Conservation (phyloP, 1,139 yeast species). For the Yamadazyma friedrichii region DNA sequence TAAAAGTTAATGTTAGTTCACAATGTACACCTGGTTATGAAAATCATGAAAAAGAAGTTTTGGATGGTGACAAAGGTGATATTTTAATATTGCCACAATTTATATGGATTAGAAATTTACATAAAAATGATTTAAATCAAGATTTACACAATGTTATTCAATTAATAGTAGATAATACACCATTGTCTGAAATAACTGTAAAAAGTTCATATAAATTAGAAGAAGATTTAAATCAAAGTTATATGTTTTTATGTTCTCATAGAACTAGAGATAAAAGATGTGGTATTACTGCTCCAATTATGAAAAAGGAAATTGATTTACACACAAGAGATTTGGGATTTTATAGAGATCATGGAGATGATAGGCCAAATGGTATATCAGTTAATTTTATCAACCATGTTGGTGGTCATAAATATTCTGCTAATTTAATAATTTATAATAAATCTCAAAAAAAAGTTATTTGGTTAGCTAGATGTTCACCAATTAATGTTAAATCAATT, state of each 20-base stretch:
- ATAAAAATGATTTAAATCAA: conserved; percentile 38
- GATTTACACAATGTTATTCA: conserved; percentile 4
- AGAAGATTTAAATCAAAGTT: conserved; percentile 47
- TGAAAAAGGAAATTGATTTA: conserved; percentile 77
- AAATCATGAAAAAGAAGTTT: conserved; percentile 36
- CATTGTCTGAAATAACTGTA: not conserved
- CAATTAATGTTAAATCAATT: conserved; percentile 70
- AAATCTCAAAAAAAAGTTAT: conserved; percentile 67
- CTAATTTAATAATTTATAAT: conserved; percentile 77
- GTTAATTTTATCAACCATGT: conserved; percentile 78
- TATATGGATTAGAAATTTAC: conserved; percentile 61
- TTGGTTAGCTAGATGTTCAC: conserved; percentile 87
- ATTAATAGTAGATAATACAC: conserved; percentile 2
- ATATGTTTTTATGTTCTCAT: conserved; percentile 83
- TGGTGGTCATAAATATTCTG: conserved; percentile 94
- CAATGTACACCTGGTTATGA: conserved; percentile 38
- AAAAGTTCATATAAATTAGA: not conserved
- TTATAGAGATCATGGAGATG: conserved; percentile 72
- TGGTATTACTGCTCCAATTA: conserved; percentile 91
- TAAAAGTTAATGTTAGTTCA: conserved; percentile 56
- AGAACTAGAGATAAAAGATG: conserved; percentile 88
- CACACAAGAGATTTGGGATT: conserved; percentile 68
- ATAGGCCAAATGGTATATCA: conserved; percentile 68
- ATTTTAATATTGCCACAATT: conserved; percentile 75
- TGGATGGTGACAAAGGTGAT: conserved; percentile 48